phyloP scores from a whole-genome alignment of 345 rosid genomes.

The Rhodamnia rubescens region DNA sequence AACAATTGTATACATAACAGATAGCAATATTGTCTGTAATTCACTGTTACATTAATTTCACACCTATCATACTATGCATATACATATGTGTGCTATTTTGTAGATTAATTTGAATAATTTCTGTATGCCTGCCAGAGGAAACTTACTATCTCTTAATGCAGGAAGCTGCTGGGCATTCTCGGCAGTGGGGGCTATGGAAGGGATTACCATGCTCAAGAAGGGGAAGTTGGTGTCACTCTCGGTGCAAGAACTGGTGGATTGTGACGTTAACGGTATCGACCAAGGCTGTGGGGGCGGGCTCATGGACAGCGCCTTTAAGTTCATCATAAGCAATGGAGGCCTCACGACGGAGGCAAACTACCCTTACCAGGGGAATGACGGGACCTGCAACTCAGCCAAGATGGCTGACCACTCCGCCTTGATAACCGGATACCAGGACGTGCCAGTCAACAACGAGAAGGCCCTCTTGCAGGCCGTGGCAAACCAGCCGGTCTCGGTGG shows the following conservation, averaged over 20 bases:
- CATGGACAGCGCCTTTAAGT: constrained; percentile 30
- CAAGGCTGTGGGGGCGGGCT: constrained; percentile 25
- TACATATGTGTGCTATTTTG: not conserved
- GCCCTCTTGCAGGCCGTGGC: constrained; percentile 39
- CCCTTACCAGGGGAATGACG: constrained; percentile 25
- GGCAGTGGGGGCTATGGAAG: constrained; percentile 48
- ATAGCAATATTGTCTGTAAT: not conserved
- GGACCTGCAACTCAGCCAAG: constrained; percentile 13
- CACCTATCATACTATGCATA: not conserved
- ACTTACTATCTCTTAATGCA: not conserved
- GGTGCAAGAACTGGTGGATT: constrained; percentile 48
- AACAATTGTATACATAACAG: not conserved
- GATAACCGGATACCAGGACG: constrained; percentile 23
- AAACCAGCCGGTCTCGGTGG: constrained; percentile 42
- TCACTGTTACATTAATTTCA: not conserved
- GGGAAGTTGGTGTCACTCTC: constrained; percentile 38
- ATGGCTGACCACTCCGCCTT: not conserved
- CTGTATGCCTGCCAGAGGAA: no score
- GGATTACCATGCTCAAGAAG: constrained; percentile 20
- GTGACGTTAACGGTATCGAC: constrained; percentile 13
- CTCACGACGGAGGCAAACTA: constrained; percentile 28
- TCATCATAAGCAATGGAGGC: constrained; percentile 23
- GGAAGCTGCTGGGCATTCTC: constrained; percentile 67
- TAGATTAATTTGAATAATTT: not conserved
- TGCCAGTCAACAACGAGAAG: constrained; percentile 27